Base-by-base conservation (phyloP, 257 asterid genomes). In the Verbena officinalis region DNA sequence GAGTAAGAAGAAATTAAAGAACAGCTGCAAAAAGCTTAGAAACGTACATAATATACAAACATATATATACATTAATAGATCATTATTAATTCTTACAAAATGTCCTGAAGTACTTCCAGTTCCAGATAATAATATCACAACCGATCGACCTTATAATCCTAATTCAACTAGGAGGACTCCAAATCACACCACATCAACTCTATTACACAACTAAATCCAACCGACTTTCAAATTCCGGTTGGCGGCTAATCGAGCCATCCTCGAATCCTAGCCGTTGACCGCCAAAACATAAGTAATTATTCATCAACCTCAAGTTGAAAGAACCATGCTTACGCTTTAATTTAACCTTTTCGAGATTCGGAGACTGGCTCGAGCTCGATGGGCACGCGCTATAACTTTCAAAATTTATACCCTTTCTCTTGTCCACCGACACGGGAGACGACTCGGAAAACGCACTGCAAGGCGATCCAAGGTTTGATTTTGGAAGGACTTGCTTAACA, bases 231-330 rank as follows among this genome's bases (percentile, higher is more conserved):
- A 19, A n/a, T 4, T 12, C 44, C 16, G 19, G 38, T 31, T 48
- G 55, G 6, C 53, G 53, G 59, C 34, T 66, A 17, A 59, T 39
- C 24, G 78, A 48, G 59, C 59, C 57, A 20, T 80, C 59, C 24
- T 83, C 81, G 19, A 65, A 78, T 58, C 76, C 82, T 15, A 83
- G 68, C 8, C 82, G 78, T 21, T 76, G 83, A 56, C 82, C 78
- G 31, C 87, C 84, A 45, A 80, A 80, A 67, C 87, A 83, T 0
- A 83, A 73, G 73, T 76, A 83, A 15, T 75, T 70, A 63, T 86
- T 86, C 86, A 86, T 67, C 69, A 68, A 15, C 77, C 69, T 71
- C 24, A 64, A 21, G 61, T 77, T 76, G 46, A 84, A 73, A 23
- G 93, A 85, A 14, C 44, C 56, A 45, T 62, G 73, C 43, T 62